Evolutionary conservation across 768 basidiomycete species (phyloP).

Genomic region (Mycena polygramma): DNA sequence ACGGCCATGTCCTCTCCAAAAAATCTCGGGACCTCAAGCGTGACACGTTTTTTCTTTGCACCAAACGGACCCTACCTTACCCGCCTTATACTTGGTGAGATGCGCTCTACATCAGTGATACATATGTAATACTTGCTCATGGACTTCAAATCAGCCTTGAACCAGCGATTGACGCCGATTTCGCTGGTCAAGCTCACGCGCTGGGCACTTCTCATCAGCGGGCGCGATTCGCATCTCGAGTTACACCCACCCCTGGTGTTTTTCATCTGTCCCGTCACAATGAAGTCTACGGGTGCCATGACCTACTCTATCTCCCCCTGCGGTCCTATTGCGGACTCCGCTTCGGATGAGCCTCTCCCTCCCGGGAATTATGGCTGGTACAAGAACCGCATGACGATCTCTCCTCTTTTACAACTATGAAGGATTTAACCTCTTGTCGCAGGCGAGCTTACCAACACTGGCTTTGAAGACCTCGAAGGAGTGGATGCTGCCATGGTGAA

Average conservation of each 20-base stretch:
- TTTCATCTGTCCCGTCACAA: slow-evolving; percentile 9
- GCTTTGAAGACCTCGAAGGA: not conserved
- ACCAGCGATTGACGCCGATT: slow-evolving; percentile 19
- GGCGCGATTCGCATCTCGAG: not conserved
- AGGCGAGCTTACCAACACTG: not conserved
- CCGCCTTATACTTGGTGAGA: slow-evolving; percentile 10
- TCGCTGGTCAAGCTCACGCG: slow-evolving; percentile 3
- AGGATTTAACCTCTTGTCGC: not conserved
- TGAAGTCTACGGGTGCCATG: slow-evolving; percentile 10
- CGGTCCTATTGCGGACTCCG: not conserved
- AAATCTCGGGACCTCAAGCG: slow-evolving; percentile 16
- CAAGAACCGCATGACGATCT: not conserved
- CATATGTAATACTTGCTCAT: not conserved
- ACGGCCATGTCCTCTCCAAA: not conserved
- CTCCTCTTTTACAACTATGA: not conserved
- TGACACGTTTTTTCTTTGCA: slow-evolving; percentile 21
- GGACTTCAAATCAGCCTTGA: slow-evolving; percentile 1
- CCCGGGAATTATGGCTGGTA: slow-evolving; percentile 28
- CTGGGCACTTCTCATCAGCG: slow-evolving; percentile 13
- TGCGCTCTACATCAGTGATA: too few relatives aligned
- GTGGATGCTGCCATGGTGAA: not conserved
- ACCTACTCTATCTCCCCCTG: slow-evolving; percentile 3
- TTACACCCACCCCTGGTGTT: not conserved
- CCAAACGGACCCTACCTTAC: not conserved
- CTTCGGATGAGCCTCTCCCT: slow-evolving; percentile 5